phyloP scores from a whole-genome alignment of 2,329 filamentous ascomycete species.

The Cladosporium sp. region DNA sequence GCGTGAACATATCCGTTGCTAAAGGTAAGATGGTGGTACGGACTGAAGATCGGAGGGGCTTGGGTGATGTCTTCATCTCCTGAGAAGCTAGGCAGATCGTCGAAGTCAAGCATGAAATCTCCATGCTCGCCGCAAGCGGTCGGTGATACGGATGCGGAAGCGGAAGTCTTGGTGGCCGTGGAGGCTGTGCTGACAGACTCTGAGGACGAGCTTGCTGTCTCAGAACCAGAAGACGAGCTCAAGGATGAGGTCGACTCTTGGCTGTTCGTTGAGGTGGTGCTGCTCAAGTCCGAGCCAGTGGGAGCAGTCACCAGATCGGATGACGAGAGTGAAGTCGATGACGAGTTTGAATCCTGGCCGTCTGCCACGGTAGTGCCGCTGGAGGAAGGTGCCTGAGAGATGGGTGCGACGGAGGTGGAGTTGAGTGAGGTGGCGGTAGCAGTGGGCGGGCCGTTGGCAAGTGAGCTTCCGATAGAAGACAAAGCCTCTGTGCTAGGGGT shows the following conservation, averaged over 20 bases:
- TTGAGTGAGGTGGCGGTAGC: background rate
- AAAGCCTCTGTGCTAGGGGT: background rate
- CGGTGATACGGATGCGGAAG: conserved; percentile 24
- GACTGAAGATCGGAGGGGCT: conserved; percentile 46
- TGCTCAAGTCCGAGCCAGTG: background rate
- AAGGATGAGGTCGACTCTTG: background rate
- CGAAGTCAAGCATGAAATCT: conserved; percentile 42
- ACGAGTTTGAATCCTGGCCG: background rate
- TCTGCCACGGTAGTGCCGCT: background rate
- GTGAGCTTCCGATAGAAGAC: conserved; percentile 3
- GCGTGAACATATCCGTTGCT: conserved; percentile 53
- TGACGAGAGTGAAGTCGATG: background rate
- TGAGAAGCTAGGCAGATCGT: conserved; percentile 39
- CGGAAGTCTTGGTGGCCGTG: conserved; percentile 21
- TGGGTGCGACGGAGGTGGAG: background rate
- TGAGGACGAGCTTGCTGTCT: background rate
- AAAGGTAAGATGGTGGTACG: conserved; percentile 54
- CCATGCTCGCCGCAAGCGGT: conserved; percentile 46
- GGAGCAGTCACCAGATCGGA: background rate
- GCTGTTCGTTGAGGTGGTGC: background rate
- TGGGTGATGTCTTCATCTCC: conserved; percentile 36
- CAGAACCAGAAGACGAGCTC: background rate
- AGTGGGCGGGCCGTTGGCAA: background rate
- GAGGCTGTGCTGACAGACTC: background rate
- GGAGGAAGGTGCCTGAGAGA: background rate